Evolutionary conservation across 208 protist species (phyloP).

Genomic region (Trypanosoma boissoni): DNA sequence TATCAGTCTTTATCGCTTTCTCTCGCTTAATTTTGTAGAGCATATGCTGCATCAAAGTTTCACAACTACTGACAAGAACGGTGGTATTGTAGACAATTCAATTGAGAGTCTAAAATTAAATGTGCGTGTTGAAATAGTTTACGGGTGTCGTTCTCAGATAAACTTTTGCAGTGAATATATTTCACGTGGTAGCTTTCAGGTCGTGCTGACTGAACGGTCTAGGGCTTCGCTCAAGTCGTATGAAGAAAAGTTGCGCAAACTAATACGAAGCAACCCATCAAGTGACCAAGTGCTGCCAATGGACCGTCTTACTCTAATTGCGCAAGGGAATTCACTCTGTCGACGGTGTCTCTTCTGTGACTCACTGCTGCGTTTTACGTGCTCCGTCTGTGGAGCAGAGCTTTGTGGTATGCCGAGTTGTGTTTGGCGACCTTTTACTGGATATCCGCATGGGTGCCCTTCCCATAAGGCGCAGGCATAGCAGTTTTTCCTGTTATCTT

Average conservation of each 20-base stretch:
- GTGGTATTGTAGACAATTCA: not conserved
- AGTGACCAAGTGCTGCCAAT: constrained; percentile 47
- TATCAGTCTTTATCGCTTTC: constrained; percentile 47
- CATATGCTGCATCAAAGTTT: constrained; percentile 55
- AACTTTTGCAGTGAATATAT: constrained; percentile 81
- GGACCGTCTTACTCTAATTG: constrained; percentile 15
- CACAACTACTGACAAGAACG: not conserved
- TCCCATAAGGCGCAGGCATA: constrained; percentile 38
- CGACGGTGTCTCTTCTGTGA: constrained; percentile 44
- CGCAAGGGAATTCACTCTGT: constrained; percentile 19
- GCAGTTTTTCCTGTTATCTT: constrained; percentile 2
- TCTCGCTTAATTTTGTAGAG: constrained; percentile 70
- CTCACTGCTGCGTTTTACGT: constrained; percentile 42
- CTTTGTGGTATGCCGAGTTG: constrained; percentile 58
- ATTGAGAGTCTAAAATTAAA: constrained; percentile 6
- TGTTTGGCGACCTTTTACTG: constrained; percentile 29
- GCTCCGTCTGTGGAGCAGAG: constrained; percentile 70
- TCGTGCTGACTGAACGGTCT: constrained; percentile 43
- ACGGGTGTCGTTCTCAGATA: constrained; percentile 68
- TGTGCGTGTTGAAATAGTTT: constrained; percentile 71
- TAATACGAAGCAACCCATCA: constrained; percentile 28
- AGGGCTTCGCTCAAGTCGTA: constrained; percentile 53
- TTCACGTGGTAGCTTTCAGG: constrained; percentile 39
- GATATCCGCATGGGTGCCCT: constrained; percentile 67
- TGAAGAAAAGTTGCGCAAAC: constrained; percentile 50